Evolutionary conservation across 129 eudicot species (phyloP).

Genomic region (Silybum marianum): DNA sequence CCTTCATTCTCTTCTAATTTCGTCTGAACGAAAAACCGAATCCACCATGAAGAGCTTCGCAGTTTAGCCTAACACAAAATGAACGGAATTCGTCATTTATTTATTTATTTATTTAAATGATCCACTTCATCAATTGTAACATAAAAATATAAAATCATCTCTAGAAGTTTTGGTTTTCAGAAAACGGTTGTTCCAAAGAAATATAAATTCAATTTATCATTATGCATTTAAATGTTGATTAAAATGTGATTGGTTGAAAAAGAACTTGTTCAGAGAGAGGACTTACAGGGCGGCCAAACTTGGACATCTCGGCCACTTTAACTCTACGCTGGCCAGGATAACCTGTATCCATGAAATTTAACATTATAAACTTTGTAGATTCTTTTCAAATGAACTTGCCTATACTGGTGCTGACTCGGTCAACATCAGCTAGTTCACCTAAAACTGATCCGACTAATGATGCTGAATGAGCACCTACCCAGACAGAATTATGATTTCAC

Average conservation of each 20-base stretch:
- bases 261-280: neutral
- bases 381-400: neutral
- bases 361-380: neutral
- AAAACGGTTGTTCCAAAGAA: neutral
- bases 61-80: slow-evolving; percentile 61
- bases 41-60: slow-evolving; percentile 89
- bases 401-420: neutral
- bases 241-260: neutral
- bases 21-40: slow-evolving; percentile 58
- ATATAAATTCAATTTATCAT: no score
- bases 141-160: neutral
- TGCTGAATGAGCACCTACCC: neutral
- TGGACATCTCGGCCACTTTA: slow-evolving; percentile 72
- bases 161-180: neutral
- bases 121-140: neutral
- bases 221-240: neutral
- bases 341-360: slow-evolving; percentile 44
- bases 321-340: slow-evolving; percentile 70
- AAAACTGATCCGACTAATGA: neutral
- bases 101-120: neutral
- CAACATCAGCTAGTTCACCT: neutral
- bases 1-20: slow-evolving; percentile 76
- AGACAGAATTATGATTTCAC: neutral
- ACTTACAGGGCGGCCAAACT: slow-evolving; percentile 91
- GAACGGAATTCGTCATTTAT: neutral